Percentiles rank a stretch among this genome's conserved stretches.
Evolutionary conservation across 768 basidiomycete genomes (phyloP).

Genomic region (Aureoboletus auriporus): DNA sequence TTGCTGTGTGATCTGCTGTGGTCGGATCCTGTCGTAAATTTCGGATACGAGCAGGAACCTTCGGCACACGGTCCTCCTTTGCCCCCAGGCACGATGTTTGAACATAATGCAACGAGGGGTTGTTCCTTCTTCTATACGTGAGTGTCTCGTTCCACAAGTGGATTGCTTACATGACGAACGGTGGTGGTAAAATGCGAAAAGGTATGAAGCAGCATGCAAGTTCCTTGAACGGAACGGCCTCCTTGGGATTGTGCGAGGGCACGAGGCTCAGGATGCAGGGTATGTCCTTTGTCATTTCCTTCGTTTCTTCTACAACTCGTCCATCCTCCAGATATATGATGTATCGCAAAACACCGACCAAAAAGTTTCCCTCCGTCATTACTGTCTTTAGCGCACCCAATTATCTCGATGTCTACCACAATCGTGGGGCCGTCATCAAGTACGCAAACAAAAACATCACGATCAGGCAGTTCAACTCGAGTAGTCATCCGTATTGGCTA

Average conservation of each 20-base stretch:
- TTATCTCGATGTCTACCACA: slow-evolving; percentile 96
- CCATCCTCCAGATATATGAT: slow-evolving; percentile 66
- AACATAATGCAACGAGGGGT: slow-evolving; percentile 83
- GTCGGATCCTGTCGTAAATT: slow-evolving; percentile 90
- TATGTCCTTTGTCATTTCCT: slow-evolving; percentile 31
- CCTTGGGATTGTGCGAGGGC: slow-evolving; percentile 90
- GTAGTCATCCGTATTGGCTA: slow-evolving; percentile 88
- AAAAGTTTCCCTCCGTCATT: slow-evolving; percentile 96
- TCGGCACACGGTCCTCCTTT: slow-evolving; percentile 48
- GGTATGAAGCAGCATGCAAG: slow-evolving; percentile 89
- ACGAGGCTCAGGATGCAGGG: slow-evolving; percentile 98
- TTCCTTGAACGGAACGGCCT: slow-evolving; percentile 91
- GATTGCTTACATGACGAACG: slow-evolving; percentile 1
- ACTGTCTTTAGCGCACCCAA: slow-evolving; percentile 98
- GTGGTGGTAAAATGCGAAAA: slow-evolving; percentile 16
- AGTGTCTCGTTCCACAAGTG: slow-evolving; percentile 26
- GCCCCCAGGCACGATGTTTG: slow-evolving; percentile 54
- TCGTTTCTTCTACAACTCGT: not conserved
- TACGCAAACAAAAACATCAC: slow-evolving; percentile 98
- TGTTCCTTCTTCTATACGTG: slow-evolving; percentile 94
- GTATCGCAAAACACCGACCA: slow-evolving; percentile 92
- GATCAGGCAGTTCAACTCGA: slow-evolving; percentile 82
- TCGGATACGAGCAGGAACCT: slow-evolving; percentile 73
- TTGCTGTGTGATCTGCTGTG: slow-evolving; percentile 93
- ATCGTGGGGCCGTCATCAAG: slow-evolving; percentile 95